Base-by-base conservation (phyloP, 75 land plant species). In the Pinus taeda region DNA sequence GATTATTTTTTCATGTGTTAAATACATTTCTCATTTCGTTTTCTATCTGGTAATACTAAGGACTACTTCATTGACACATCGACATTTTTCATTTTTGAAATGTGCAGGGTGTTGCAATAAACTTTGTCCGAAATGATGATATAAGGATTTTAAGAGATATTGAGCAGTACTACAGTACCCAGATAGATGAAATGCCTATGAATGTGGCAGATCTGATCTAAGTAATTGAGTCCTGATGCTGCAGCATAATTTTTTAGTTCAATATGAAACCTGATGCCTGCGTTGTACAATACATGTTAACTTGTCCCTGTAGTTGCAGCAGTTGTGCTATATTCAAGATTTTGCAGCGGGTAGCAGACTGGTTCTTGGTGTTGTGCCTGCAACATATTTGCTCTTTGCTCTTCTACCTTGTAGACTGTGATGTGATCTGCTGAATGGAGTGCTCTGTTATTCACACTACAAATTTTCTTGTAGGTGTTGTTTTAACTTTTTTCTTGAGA, bases 141-240 rank as follows among this genome's bases (percentile, higher is more conserved):
- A 96, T 96, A 79, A 89, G 87, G 80, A 96, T 96, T 45, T 76
- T 96, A 60, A 90, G 99, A 65, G 99, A 96, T 74, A 96, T 96
- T 13, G 99, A 96, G 81, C 99, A 96, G 79, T 96, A 94, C 70
- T 96, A 96, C 90, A 96, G 99, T 83, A 94, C 98, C 6, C 99
- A 96, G 78, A 94, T 96, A 45, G 99, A 96, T 82, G 99, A 96
- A 77, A 96, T 96, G 99, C 99, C 99, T 3, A 96, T 96, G 99
- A 96, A 96, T 84, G 99, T 96, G 57, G 99, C 96, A 66, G 99
- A 96, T 86, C 77, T 96, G 81, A 89, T 96, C 55, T 96, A 81
- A 88, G 14, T n/a, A 39, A 8, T 67, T 67, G 39, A 39, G 18
- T 1, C 33, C 33, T 33, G 33, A 33, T 67, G 45, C 18, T 67